Base-by-base conservation (phyloP, 2,329 filamentous ascomycete species). In the Aspergillus ochraceoroseus region DNA sequence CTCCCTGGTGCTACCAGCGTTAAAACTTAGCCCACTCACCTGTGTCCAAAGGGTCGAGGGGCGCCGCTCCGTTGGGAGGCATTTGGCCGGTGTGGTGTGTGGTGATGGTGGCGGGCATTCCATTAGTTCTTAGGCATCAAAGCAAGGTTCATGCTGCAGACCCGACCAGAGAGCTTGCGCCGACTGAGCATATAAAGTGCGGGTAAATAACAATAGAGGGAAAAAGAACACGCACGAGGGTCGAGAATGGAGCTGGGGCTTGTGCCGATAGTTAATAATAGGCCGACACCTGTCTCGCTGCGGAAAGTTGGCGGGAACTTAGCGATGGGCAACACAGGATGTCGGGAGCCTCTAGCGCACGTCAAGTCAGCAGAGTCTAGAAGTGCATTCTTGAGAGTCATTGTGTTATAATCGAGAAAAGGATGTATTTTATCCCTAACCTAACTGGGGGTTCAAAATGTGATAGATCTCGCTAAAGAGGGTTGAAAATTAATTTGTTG, bases 11-110 rank as follows among this genome's bases (percentile, higher is more conserved):
- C 5, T 22, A 5, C 20, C 20, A 5, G 5, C 20, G 40, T 32
- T 12, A 25, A 9, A 14, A 38, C 20, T 26, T 7, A 6, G 41
- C 31, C 15, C 41, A 41, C 60, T 57, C 58, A 68, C 68, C 68
- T 62, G 67, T 64, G 57, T 71, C 68, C 50, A 71, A 55, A 42
- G 63, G 59, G 52, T 70, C 65, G 43, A 61, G 51, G 45, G 56
- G 53, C 35, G 59, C 52, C 41, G 56, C 53, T 46, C 60, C 64
- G 55, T 65, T 62, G 46, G 62, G 47, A 45, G 62, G 54, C 65
- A 67, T 66, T 48, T 58, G 59, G 58, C 56, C 53, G 51, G 56
- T 56, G 40, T 52, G 56, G 32, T 49, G 45, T 41, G 55, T 52
- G 41, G 54, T 45, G 38, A 52, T 53, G 36, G 58, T 61, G 44